Evolutionary conservation across 345 rosid genomes (phyloP).

Genomic region (Melastoma malabathricum): DNA sequence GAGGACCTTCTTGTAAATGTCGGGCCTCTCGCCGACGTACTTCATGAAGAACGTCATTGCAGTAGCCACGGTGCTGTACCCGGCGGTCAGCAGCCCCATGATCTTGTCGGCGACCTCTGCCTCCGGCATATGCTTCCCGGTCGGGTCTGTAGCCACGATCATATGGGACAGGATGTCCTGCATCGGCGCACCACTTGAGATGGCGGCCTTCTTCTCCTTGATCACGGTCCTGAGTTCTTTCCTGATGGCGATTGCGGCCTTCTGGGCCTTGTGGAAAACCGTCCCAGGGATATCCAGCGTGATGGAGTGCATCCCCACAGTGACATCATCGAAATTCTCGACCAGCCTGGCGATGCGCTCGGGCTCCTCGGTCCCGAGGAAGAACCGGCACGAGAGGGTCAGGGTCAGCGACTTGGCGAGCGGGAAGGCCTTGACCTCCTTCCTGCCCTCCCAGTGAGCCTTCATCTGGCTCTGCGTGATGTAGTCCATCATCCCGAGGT

Average conservation of each 20-base stretch:
- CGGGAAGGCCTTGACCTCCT: slow-evolving; percentile 15
- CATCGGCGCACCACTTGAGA: slow-evolving; percentile 11
- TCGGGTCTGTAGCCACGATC: slow-evolving; percentile 19
- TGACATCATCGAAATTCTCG: slow-evolving; percentile 22
- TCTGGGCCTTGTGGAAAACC: slow-evolving; percentile 20
- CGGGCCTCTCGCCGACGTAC: slow-evolving; percentile 34
- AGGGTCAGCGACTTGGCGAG: slow-evolving; percentile 31
- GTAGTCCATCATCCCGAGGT: slow-evolving; percentile 33
- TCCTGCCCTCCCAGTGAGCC: slow-evolving; percentile 28
- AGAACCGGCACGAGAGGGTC: slow-evolving; percentile 35
- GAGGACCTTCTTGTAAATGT: slow-evolving; percentile 18
- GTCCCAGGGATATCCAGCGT: slow-evolving; percentile 30
- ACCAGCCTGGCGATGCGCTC: slow-evolving; percentile 27
- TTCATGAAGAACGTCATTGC: slow-evolving; percentile 40
- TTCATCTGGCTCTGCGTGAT: slow-evolving; percentile 29
- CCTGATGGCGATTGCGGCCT: slow-evolving; percentile 20
- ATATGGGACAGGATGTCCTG: slow-evolving; percentile 22
- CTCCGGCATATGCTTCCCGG: slow-evolving; percentile 27
- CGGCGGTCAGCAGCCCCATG: slow-evolving; percentile 41
- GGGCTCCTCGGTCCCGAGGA: slow-evolving; percentile 35
- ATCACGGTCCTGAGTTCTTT: slow-evolving; percentile 11
- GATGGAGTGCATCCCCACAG: slow-evolving; percentile 36
- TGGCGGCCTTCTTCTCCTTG: slow-evolving; percentile 21
- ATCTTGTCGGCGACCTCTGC: slow-evolving; percentile 35
- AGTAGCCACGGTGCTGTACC: slow-evolving; percentile 34